Conservation (phyloP, 495 filamentous ascomycete species). For the Neurospora cerealis region DNA sequence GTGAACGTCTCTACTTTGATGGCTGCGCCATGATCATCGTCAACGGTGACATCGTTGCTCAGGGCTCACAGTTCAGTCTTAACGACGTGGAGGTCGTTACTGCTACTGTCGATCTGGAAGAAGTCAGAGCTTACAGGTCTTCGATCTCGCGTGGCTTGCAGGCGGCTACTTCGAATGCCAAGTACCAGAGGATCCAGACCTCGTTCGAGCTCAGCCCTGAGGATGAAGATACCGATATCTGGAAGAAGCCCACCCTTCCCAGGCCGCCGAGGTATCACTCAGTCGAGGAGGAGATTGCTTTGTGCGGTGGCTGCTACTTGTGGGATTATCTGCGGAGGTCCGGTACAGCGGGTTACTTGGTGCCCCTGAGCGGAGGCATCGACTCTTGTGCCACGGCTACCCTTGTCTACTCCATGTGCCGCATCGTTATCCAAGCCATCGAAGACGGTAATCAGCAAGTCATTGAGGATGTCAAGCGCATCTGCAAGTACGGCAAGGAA, state of each 20-base stretch:
- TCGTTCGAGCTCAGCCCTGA: slow-evolving; percentile 30
- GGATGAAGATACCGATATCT: slow-evolving; percentile 22
- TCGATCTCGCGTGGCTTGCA: slow-evolving; percentile 47
- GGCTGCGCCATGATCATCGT: slow-evolving; percentile 71
- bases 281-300: slow-evolving; percentile 67
- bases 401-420: slow-evolving; percentile 72
- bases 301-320: slow-evolving; percentile 62
- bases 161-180: slow-evolving; percentile 31
- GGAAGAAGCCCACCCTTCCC: slow-evolving; percentile 19
- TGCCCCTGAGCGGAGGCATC: slow-evolving; percentile 64
- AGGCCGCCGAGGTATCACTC: slow-evolving; percentile 42
- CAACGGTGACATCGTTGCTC: slow-evolving; percentile 62
- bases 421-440: slow-evolving; percentile 60
- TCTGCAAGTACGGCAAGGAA: slow-evolving; percentile 46
- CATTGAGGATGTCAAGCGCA: slow-evolving; percentile 54
- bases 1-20: slow-evolving; percentile 48
- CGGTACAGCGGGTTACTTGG: slow-evolving; percentile 46
- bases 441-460: slow-evolving; percentile 51
- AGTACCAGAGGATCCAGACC: slow-evolving; percentile 31
- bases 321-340: slow-evolving; percentile 78
- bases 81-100: slow-evolving; percentile 78
- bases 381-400: slow-evolving; percentile 48
- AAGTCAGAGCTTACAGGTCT: slow-evolving; percentile 50
- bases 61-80: slow-evolving; percentile 64
- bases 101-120: slow-evolving; percentile 73